Evolutionary conservation across 768 basidiomycete genomes (phyloP).

Genomic region (Tulasnella sp.): DNA sequence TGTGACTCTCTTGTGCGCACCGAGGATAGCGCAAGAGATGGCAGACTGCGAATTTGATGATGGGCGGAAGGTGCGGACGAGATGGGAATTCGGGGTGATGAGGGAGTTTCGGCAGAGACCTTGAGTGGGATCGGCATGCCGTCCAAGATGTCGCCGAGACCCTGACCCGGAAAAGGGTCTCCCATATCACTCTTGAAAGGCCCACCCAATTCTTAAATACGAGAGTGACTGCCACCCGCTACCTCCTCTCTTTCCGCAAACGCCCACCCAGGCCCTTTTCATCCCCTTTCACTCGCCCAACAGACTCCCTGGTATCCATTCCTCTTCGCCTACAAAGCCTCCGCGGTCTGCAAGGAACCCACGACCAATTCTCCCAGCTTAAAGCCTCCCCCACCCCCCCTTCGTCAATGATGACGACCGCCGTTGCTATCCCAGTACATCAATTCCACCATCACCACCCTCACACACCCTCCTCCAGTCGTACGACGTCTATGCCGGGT

Average conservation of each 20-base stretch:
- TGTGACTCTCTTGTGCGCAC: no score
- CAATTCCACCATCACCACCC: conserved; percentile 7
- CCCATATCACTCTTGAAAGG: not conserved
- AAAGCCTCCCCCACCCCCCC: not conserved
- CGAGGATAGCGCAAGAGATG: no score
- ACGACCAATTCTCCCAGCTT: not conserved
- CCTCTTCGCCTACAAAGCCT: not conserved
- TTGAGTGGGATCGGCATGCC: not conserved
- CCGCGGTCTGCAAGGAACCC: not conserved
- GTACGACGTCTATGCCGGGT: not conserved
- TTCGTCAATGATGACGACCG: conserved; percentile 11
- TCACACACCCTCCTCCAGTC: not conserved
- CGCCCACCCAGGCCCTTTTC: not conserved
- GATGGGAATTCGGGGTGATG: not conserved
- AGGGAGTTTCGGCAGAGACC: not conserved
- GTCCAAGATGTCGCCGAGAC: not conserved
- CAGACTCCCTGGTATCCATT: not conserved
- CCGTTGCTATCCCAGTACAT: not conserved
- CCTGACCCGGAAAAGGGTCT: not conserved
- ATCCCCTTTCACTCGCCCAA: not conserved
- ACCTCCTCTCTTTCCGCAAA: not conserved
- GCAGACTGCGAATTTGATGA: not conserved
- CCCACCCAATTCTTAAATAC: not conserved
- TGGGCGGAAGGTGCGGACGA: not conserved
- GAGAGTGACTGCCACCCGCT: not conserved